A percentile compares a stretch with the other conserved stretches of the same genome.
phyloP scores from a whole-genome alignment of 2,329 filamentous ascomycete species.

The Fusarium devonianum region DNA sequence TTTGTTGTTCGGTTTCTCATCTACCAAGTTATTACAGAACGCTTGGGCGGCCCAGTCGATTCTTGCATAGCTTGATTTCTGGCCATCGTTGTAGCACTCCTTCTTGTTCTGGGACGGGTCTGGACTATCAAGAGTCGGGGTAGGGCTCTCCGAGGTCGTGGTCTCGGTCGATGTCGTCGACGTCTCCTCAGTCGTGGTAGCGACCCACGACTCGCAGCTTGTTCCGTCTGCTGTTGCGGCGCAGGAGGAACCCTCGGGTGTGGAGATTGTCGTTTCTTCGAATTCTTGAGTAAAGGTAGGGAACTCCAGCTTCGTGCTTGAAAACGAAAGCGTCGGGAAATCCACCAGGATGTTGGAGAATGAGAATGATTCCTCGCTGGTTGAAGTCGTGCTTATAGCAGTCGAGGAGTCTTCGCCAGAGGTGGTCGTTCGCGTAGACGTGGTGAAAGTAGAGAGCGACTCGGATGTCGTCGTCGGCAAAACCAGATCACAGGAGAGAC shows the following conservation, averaged over 20 bases:
- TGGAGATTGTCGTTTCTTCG: not conserved
- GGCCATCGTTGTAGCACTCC: constrained; percentile 19
- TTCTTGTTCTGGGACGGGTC: constrained; percentile 11
- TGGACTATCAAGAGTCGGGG: not conserved
- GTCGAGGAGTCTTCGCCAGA: not conserved
- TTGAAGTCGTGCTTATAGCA: not conserved
- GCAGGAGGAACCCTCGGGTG: constrained; percentile 10
- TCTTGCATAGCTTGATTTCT: constrained; percentile 6
- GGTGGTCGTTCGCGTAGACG: not conserved
- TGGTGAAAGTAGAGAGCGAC: constrained; percentile 2
- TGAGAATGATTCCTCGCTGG: not conserved
- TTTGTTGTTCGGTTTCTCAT: constrained; percentile 18
- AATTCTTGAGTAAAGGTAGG: constrained; percentile 6
- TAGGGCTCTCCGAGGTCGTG: too few species aligned
- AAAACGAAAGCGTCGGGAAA: not conserved
- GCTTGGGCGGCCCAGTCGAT: constrained; percentile 19
- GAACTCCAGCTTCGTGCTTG: not conserved
- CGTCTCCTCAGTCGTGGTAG: constrained; percentile 7
- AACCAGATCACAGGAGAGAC: constrained; percentile 1
- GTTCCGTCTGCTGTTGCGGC: not conserved
- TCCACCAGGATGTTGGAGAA: too few species aligned
- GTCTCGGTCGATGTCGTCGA: not conserved
- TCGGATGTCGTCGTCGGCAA: not conserved
- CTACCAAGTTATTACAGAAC: constrained; percentile 15
- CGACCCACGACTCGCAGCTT: constrained; percentile 12